Conservation (phyloP, 257 asterid genomes). For the Solanum ossicruentum region DNA sequence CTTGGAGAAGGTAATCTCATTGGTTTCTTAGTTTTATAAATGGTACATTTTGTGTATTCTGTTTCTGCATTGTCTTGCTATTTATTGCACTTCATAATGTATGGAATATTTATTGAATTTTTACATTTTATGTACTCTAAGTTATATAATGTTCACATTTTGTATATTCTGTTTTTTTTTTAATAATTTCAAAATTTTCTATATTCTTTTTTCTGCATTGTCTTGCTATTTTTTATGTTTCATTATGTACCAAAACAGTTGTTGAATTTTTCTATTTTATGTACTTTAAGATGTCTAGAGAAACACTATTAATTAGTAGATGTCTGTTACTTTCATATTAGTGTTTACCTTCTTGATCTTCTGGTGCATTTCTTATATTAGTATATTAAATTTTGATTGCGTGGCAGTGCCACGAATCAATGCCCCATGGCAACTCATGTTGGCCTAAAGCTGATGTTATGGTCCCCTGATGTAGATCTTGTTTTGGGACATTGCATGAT, state of each 20-base stretch:
- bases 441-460: neutral
- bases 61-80: neutral
- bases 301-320: neutral
- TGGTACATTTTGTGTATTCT: neutral
- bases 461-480: too few species aligned
- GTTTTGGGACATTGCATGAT: too few species aligned
- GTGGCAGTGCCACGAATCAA: neutral
- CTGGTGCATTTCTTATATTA: neutral
- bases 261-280: neutral
- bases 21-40: neutral
- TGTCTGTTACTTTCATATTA: neutral
- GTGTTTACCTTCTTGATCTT: neutral
- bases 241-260: neutral
- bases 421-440: neutral
- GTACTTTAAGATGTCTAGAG: neutral
- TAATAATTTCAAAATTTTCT: neutral
- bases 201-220: neutral
- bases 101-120: neutral
- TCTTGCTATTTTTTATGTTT: neutral
- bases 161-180: neutral
- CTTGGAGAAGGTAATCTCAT: conserved; percentile 44
- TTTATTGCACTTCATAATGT: neutral
- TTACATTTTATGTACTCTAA: neutral
- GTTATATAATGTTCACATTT: neutral
- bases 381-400: neutral